Conservation (phyloP, 2,329 filamentous ascomycete species). For the Nemania serpens region DNA sequence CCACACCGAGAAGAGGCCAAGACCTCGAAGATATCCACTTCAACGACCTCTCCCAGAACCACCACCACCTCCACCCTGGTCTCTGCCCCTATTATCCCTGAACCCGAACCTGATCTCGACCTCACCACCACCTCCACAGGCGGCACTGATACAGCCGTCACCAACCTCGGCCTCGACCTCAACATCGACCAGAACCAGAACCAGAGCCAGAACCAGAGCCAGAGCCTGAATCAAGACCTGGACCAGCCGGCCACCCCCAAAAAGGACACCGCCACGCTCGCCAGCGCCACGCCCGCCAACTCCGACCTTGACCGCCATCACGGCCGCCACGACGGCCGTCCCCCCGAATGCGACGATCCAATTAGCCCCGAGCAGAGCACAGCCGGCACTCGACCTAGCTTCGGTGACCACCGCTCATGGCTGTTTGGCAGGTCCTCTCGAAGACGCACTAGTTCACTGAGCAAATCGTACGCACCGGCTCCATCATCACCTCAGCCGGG, state of each 20-base stretch:
- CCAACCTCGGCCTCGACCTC: not conserved
- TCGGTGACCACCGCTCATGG: conserved; percentile 24
- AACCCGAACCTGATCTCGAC: not conserved
- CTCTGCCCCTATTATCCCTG: conserved; percentile 14
- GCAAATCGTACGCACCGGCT: conserved; percentile 26
- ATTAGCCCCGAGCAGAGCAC: conserved; percentile 14
- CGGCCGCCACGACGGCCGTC: conserved; percentile 19
- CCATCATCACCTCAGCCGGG: conserved; percentile 26
- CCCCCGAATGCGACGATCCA: conserved; percentile 17
- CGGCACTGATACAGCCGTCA: not conserved
- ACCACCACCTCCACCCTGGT: conserved; percentile 18
- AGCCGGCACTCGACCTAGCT: conserved; percentile 17
- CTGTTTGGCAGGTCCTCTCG: conserved; percentile 34
- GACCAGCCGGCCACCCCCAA: too few species aligned
- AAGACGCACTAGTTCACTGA: conserved; percentile 33
- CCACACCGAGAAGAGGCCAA: conserved; percentile 22
- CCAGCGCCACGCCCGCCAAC: not conserved
- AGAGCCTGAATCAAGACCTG: not conserved
- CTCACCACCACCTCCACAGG: conserved; percentile 1
- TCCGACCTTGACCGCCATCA: conserved; percentile 16
- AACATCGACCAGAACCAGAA: not conserved
- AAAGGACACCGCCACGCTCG: too few species aligned
- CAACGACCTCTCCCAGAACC: not conserved
- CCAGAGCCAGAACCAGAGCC: conserved; percentile 1
- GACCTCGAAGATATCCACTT: conserved; percentile 22